Percentiles rank a stretch among this genome's conserved stretches.
These are phyloP conservation scores for Chamaecyparis obtusa DNA, from an alignment of 75 land plant genomes.

Conservation along the genomic window DNA sequence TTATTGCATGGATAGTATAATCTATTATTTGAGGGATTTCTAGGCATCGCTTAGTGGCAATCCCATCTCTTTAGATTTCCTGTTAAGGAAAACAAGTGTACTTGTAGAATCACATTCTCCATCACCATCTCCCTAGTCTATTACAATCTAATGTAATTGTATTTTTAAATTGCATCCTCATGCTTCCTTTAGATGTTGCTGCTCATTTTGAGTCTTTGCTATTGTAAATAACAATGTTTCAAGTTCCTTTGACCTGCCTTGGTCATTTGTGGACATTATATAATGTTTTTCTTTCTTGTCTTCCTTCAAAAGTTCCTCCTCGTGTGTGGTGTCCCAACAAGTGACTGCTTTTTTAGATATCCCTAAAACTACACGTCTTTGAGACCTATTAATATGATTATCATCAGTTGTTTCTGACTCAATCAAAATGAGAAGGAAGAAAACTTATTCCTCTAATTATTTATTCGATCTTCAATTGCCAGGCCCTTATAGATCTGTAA, in stretches of 20 bases:
- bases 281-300: not conserved
- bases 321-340: not conserved
- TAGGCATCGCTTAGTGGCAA: not conserved
- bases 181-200: not conserved
- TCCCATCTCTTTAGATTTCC: not conserved
- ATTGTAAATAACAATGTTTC: not conserved
- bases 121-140: not conserved
- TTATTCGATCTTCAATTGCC: not conserved
- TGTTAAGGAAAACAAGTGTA: not conserved
- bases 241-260: not conserved
- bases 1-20: not conserved
- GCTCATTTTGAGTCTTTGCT: not conserved
- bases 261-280: not conserved
- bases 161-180: not conserved
- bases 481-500: not conserved
- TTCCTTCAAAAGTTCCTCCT: not conserved
- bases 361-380: no score
- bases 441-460: not conserved
- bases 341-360: not conserved
- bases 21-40: not conserved
- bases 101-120: not conserved
- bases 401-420: not conserved
- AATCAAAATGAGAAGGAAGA: not conserved
- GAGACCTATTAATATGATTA: not conserved
- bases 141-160: not conserved